Percentiles rank a stretch among this genome's conserved stretches.
These are phyloP conservation scores for Pseudonitzschia multistriata DNA, from an alignment of 108 stramenopile genomes.

Conservation along the genomic window DNA sequence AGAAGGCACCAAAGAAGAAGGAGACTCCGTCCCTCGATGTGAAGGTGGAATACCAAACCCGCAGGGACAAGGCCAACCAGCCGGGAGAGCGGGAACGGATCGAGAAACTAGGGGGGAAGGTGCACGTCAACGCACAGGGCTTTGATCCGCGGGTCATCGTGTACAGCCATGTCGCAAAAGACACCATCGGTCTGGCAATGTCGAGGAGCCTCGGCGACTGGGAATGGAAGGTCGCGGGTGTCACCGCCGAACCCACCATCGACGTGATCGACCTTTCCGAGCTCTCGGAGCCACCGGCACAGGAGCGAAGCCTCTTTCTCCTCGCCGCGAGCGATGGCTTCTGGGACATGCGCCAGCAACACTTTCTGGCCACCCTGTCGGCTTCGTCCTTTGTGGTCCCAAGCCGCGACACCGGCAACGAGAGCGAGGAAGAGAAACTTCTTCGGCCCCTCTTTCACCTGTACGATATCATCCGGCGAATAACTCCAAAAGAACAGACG, in stretches of 20 bases:
- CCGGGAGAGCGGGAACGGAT: constrained; percentile 65
- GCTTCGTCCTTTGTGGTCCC: constrained; percentile 31
- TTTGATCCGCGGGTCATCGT: constrained; percentile 50
- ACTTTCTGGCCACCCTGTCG: constrained; percentile 58
- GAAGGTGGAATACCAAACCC: constrained; percentile 22
- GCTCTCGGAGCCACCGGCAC: not conserved
- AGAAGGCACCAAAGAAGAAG: not conserved
- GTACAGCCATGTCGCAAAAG: constrained; percentile 29
- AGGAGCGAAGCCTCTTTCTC: constrained; percentile 36
- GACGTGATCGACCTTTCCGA: constrained; percentile 44
- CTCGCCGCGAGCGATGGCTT: constrained; percentile 75
- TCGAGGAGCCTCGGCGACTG: constrained; percentile 71
- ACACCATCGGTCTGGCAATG: constrained; percentile 70
- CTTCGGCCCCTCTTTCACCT: constrained; percentile 20
- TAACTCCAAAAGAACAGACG: constrained; percentile 25
- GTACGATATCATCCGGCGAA: constrained; percentile 19
- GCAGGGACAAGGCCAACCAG: constrained; percentile 58
- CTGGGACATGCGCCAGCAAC: constrained; percentile 50
- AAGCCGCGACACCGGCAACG: not conserved
- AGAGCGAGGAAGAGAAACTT: not conserved
- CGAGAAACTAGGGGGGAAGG: constrained; percentile 52
- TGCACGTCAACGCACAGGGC: constrained; percentile 47
- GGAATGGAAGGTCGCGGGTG: constrained; percentile 62
- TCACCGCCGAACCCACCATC: constrained; percentile 68
- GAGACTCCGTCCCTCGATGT: constrained; percentile 11